Conservation (phyloP, 352 stramenopile species). For the Globisporangium camurandrum region DNA sequence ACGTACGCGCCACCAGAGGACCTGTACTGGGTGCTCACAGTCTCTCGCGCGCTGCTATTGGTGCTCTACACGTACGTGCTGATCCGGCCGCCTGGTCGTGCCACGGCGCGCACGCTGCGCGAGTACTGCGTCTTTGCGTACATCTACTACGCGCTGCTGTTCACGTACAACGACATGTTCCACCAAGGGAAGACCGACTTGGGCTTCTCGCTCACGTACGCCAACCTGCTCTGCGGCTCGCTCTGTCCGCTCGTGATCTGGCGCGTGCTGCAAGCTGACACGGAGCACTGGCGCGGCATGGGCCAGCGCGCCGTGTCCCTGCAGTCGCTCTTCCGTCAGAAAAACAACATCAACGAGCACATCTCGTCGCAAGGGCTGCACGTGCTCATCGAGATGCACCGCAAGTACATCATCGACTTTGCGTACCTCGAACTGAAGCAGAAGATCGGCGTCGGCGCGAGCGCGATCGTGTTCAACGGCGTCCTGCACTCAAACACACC, state of each 20-base stretch:
- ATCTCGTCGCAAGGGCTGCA: conserved; percentile 52
- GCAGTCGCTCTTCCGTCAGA: conserved; percentile 38
- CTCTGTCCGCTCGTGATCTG: conserved; percentile 54
- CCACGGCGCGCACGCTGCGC: conserved; percentile 39
- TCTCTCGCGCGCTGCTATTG: conserved; percentile 23
- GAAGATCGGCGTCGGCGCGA: conserved; percentile 41
- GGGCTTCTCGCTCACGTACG: conserved; percentile 57
- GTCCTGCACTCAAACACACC: conserved; percentile 33
- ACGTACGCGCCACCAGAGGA: conserved; percentile 25
- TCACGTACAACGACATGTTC: conserved; percentile 50
- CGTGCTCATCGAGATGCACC: conserved; percentile 64
- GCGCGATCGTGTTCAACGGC: conserved; percentile 42
- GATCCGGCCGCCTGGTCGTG: conserved; percentile 31
- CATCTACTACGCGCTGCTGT: conserved; percentile 41
- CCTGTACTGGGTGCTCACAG: conserved; percentile 29
- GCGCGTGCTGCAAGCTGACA: conserved; percentile 48
- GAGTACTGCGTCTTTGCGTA: conserved; percentile 48
- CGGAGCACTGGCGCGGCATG: conserved; percentile 54
- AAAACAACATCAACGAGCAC: conserved; percentile 32
- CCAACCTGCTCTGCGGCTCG: conserved; percentile 42
- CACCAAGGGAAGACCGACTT: conserved; percentile 32
- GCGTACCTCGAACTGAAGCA: conserved; percentile 48
- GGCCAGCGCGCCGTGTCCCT: conserved; percentile 31
- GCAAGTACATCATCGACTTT: conserved; percentile 70
- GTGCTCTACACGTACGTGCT: conserved; percentile 51